Base-by-base conservation (phyloP, 106 monocot genomes). In the Dendrobium catenatum region DNA sequence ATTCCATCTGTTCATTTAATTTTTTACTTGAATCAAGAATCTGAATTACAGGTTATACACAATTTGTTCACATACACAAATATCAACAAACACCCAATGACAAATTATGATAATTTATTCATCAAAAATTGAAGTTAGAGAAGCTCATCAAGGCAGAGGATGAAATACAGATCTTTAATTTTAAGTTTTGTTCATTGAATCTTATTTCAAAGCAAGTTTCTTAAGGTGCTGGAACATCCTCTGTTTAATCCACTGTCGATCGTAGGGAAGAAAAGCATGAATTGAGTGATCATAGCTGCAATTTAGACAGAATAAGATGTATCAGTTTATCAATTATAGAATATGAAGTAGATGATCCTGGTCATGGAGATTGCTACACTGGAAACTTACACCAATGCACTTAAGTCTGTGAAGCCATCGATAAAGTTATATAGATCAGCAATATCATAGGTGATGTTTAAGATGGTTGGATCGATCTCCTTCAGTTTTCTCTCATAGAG, bases 401-500 rank as follows among this genome's bases (percentile, higher is more conserved):
- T 94, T 29, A 94, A 46, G 67, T 94, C 93, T 1, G 83, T 31
- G 37, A 89, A 86, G 27, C 93, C 93, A 41, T 93, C 91, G 3
- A 93, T 86, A 81, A 93, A 93, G 61, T 93, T 93, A 74, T 91
- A 91, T 18, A 94, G 87, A 88, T 94, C 93, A 26, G 90, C 40
- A 67, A 94, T 94, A 77, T 94, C 93, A 70, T 94, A 94, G 18
- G 82, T 88, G 80, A 94, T 86, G 87, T 91, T 89, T 20, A 84
- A 64, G 37, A 86, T 85, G 42, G 83, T 77, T 51, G 93, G 93
- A 78, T 91, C 89, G 44, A 94, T 66, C 79, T 94, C 93, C 85
- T 89, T 93, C 49, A 93, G 84, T 83, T 93, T 93, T 59, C 93
- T 84, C 75, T 93, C 93, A 55, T 93, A 93, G 19, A 93, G 79